A percentile compares a stretch with the other conserved stretches of the same genome.
These are phyloP conservation scores for Quercus bicolor DNA, from an alignment of 306 rosid genomes.

Conservation along the genomic window DNA sequence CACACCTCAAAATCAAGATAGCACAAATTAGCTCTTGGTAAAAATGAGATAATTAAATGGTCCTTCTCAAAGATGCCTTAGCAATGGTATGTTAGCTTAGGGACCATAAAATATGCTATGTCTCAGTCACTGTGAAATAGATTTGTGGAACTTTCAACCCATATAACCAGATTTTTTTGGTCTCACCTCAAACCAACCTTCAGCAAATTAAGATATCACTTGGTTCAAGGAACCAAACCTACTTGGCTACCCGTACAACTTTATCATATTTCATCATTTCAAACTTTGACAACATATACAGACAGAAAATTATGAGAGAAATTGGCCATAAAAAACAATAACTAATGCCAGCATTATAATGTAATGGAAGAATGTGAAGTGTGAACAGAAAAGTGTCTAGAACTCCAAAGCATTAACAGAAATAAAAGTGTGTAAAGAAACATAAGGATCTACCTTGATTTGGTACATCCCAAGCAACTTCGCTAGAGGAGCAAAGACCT, in stretches of 20 bases:
- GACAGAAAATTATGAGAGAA: neutral
- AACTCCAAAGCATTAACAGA: neutral
- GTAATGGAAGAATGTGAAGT: neutral
- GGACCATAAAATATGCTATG: neutral
- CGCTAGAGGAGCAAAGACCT: conserved; percentile 99
- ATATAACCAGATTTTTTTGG: neutral
- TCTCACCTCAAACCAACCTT: neutral
- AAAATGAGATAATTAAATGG: neutral
- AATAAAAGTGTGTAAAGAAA: neutral
- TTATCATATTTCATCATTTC: neutral
- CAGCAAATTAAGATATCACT: neutral
- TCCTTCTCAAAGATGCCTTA: neutral
- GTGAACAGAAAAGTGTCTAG: neutral
- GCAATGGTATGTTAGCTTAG: neutral
- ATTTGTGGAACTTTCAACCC: neutral
- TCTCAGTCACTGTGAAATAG: neutral
- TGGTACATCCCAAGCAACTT: conserved; percentile 99
- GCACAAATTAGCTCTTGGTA: neutral
- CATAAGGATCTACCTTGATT: conserved; percentile 68
- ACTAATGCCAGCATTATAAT: neutral
- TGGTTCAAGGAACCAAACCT: neutral
- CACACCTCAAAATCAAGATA: neutral
- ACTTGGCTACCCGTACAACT: neutral
- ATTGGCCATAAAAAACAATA: neutral
- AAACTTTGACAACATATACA: neutral